Evolutionary conservation across 768 basidiomycete genomes (phyloP).

Genomic region (Crucibulum laeve): DNA sequence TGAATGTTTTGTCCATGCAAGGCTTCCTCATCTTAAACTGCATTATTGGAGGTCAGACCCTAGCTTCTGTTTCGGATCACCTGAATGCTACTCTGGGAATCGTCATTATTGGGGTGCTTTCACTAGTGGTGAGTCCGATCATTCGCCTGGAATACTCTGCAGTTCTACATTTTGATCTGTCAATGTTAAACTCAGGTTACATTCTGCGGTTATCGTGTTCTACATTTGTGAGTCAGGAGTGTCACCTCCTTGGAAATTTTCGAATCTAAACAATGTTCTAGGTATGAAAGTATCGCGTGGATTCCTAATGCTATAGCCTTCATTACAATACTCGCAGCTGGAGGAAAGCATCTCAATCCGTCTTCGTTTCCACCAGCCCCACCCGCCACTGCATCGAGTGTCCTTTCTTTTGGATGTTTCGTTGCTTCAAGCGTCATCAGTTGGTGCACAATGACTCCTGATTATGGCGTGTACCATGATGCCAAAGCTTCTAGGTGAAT

Average conservation of each 20-base stretch:
- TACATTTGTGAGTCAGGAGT: slow-evolving; percentile 45
- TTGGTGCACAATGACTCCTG: slow-evolving; percentile 39
- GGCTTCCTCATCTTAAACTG: slow-evolving; percentile 65
- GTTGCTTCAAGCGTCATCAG: slow-evolving; percentile 32
- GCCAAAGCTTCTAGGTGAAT: slow-evolving; percentile 23
- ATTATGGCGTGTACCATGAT: slow-evolving; percentile 41
- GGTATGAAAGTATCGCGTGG: slow-evolving; percentile 61
- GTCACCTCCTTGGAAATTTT: neutral
- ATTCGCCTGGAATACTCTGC: neutral
- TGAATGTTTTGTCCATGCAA: slow-evolving; percentile 57
- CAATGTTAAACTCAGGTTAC: slow-evolving; percentile 37
- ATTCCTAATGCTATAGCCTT: slow-evolving; percentile 62
- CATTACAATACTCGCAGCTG: slow-evolving; percentile 58
- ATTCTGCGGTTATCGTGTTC: slow-evolving; percentile 60
- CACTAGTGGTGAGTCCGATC: slow-evolving; percentile 25
- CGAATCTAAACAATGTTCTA: slow-evolving; percentile 5
- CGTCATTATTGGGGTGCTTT: slow-evolving; percentile 32
- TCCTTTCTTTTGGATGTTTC: slow-evolving; percentile 33
- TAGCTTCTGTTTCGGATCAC: slow-evolving; percentile 46
- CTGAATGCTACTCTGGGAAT: slow-evolving; percentile 34
- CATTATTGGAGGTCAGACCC: slow-evolving; percentile 66
- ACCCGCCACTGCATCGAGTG: slow-evolving; percentile 18
- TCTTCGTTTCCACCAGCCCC: slow-evolving; percentile 24
- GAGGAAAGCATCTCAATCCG: slow-evolving; percentile 52
- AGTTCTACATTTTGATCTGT: neutral